Evolutionary conservation across 2,329 filamentous ascomycete species (phyloP).

Genomic region (Talaromyces sp.): DNA sequence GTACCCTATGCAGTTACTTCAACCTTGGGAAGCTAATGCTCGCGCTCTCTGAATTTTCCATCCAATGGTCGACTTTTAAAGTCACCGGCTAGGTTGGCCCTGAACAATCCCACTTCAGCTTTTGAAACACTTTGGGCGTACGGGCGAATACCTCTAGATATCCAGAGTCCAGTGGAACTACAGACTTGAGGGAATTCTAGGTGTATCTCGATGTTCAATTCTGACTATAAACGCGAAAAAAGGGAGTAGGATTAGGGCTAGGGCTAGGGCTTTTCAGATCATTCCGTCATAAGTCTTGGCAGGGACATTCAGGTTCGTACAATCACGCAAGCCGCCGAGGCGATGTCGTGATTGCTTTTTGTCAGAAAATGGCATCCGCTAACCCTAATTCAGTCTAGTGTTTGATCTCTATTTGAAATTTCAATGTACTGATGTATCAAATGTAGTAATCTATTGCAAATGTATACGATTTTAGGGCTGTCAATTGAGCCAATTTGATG

Average conservation of each 20-base stretch:
- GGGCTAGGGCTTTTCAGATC: neutral
- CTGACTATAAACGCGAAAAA: too few relatives aligned
- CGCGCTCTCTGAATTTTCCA: too few relatives aligned
- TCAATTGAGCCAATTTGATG: neutral
- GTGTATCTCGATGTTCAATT: neutral
- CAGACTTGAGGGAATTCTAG: too few relatives aligned
- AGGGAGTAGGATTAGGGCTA: neutral
- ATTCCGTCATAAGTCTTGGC: neutral
- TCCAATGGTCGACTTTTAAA: too few relatives aligned
- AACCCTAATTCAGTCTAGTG: neutral
- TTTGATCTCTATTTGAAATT: neutral
- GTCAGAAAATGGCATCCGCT: neutral
- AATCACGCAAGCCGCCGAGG: conserved; percentile 28
- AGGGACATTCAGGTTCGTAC: neutral
- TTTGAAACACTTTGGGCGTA: too few relatives aligned
- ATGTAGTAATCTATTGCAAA: neutral
- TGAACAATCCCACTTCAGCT: too few relatives aligned
- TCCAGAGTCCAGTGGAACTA: too few relatives aligned
- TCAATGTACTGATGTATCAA: neutral
- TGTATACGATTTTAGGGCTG: neutral
- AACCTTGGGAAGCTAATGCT: too few relatives aligned
- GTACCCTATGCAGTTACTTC: too few relatives aligned
- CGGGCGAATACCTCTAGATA: too few relatives aligned
- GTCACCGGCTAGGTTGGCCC: too few relatives aligned
- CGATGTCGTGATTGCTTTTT: conserved; percentile 26